Conservation (phyloP, 2,329 filamentous ascomycete species). For the Macrophomina tecta region DNA sequence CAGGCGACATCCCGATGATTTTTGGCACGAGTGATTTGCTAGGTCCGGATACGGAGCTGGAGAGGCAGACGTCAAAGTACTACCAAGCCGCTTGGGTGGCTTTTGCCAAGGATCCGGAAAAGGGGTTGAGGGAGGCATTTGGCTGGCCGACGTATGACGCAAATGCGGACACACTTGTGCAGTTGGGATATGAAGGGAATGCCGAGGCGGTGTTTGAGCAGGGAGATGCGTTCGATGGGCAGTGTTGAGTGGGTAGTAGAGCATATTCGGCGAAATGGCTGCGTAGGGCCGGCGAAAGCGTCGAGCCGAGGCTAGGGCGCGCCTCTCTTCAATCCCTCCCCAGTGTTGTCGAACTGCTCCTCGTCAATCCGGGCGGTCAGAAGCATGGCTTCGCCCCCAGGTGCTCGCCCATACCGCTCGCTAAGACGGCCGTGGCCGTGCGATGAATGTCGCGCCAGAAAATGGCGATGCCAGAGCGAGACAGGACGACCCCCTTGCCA, state of each 20-base stretch:
- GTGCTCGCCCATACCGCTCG: no score
- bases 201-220: conserved; percentile 41
- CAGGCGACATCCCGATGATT: conserved; percentile 29
- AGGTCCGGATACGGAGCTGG: conserved; percentile 30
- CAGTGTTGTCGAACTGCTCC: no score
- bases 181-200: conserved; percentile 33
- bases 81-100: conserved; percentile 34
- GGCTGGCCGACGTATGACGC: conserved; percentile 34
- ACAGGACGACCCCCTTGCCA: no score
- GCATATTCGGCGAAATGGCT: no score
- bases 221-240: conserved; percentile 34
- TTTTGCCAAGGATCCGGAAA: conserved; percentile 32
- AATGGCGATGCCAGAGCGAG: no score
- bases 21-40: conserved; percentile 33
- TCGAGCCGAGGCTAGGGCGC: no score
- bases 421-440: no score
- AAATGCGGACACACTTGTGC: conserved; percentile 31
- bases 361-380: no score
- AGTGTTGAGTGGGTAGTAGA: background rate
- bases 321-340: no score
- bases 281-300: no score
- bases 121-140: conserved; percentile 29
- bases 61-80: conserved; percentile 31
- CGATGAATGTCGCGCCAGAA: no score
- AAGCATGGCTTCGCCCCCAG: no score